phyloP scores from a whole-genome alignment of 2,329 filamentous ascomycete species.

The Colletotrichum scovillei region DNA sequence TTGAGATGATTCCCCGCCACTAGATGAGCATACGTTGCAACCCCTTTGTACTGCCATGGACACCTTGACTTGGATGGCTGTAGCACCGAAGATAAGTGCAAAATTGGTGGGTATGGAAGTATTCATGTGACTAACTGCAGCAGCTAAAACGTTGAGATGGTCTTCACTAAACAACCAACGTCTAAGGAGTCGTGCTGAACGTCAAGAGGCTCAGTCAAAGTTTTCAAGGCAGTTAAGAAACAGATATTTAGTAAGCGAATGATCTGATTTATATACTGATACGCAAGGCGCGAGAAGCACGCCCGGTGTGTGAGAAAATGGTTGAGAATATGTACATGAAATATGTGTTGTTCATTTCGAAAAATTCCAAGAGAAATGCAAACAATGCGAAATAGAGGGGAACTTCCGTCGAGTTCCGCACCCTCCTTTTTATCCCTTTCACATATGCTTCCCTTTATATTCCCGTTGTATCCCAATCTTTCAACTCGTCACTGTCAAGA shows the following conservation, averaged over 20 bases:
- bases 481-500: constrained; percentile 1
- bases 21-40: too few relatives aligned
- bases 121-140: too few relatives aligned
- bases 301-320: not conserved
- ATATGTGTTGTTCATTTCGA: not conserved
- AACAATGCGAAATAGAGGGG: not conserved
- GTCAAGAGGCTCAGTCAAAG: not conserved
- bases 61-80: too few relatives aligned
- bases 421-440: constrained; percentile 13
- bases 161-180: too few relatives aligned
- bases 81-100: too few relatives aligned
- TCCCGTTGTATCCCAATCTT: not conserved
- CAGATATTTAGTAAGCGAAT: constrained; percentile 11
- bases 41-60: too few relatives aligned
- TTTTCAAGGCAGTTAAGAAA: not conserved
- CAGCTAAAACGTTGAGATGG: too few relatives aligned
- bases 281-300: constrained; percentile 6
- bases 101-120: too few relatives aligned
- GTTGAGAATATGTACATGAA: constrained; percentile 31
- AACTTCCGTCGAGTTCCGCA: not conserved
- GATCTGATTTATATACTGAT: constrained; percentile 33
- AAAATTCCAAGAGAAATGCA: constrained; percentile 4
- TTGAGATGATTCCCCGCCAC: not conserved
- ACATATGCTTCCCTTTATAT: constrained; percentile 4
- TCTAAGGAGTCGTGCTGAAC: too few relatives aligned